Conservation (phyloP, 169 alveolate genomes). For the Plasmodium cynomolgi region DNA sequence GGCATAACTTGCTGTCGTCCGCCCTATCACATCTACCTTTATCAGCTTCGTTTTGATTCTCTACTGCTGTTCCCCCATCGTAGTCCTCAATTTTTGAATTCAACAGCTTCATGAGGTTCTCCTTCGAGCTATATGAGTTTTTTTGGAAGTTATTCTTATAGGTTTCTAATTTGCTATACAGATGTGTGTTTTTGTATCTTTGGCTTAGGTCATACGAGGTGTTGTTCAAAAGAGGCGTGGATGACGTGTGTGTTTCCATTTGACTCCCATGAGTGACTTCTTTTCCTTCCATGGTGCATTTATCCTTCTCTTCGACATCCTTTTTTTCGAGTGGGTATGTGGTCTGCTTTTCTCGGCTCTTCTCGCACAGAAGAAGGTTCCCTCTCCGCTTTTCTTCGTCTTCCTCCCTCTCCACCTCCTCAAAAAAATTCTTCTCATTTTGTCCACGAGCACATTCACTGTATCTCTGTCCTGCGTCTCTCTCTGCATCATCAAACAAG, state of each 20-base stretch:
- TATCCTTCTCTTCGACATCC: background rate
- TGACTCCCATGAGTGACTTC: background rate
- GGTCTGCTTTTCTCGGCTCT: background rate
- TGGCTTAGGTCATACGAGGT: background rate
- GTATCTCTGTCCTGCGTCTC: background rate
- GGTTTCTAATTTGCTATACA: background rate
- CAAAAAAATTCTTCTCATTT: background rate
- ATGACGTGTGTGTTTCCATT: background rate
- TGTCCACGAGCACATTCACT: background rate
- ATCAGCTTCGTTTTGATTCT: background rate
- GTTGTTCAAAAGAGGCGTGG: background rate
- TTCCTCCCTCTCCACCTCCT: background rate
- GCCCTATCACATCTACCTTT: background rate
- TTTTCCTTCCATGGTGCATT: background rate
- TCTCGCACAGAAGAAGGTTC: background rate
- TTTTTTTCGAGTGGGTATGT: background rate
- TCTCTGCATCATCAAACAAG: background rate
- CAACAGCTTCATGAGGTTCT: background rate
- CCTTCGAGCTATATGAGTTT: background rate
- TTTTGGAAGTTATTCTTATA: background rate
- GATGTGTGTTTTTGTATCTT: background rate
- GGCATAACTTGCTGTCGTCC: background rate
- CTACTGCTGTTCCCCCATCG: background rate
- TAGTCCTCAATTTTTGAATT: background rate
- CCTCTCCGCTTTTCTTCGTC: background rate